Conservation (phyloP, 2,329 filamentous ascomycete genomes). For the Fusarium staphyleae region DNA sequence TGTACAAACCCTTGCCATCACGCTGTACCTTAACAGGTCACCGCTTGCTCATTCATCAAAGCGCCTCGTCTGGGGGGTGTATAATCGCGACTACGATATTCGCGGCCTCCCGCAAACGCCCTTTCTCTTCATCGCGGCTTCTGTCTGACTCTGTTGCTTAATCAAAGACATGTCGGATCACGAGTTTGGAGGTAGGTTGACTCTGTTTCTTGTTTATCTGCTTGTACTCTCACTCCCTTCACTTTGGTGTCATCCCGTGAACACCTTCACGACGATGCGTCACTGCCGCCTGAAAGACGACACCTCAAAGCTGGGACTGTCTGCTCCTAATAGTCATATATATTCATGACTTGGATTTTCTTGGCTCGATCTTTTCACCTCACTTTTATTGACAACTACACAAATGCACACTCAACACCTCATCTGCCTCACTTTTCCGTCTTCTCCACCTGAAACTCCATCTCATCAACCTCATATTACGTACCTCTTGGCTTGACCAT, state of each 20-base stretch:
- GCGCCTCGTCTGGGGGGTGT: constrained; percentile 29
- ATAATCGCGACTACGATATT: constrained; percentile 7
- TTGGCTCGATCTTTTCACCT: background rate
- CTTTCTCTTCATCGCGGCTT: constrained; percentile 1
- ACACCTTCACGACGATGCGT: constrained; percentile 19
- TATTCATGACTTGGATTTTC: constrained; percentile 2
- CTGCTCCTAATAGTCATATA: background rate
- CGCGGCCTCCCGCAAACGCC: constrained; percentile 15
- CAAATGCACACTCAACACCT: background rate
- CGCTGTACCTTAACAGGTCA: constrained; percentile 16
- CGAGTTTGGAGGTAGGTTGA: constrained; percentile 66
- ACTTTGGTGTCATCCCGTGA: constrained; percentile 5
- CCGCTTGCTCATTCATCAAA: constrained; percentile 10
- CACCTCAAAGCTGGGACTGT: background rate
- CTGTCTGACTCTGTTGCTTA: background rate
- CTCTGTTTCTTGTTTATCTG: constrained; percentile 12
- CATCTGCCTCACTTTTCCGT: constrained; percentile 17
- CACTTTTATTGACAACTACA: constrained; percentile 7
- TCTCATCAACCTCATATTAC: constrained; percentile 2
- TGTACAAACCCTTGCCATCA: constrained; percentile 1
- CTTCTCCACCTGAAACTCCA: background rate
- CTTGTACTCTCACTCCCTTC: constrained; percentile 4
- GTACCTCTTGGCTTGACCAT: constrained; percentile 13
- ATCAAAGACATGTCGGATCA: constrained; percentile 66
- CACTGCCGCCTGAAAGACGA: constrained; percentile 12